These are phyloP conservation scores for Boehmeria nivea DNA, from an alignment of 306 rosid genomes.

Conservation along the genomic window DNA sequence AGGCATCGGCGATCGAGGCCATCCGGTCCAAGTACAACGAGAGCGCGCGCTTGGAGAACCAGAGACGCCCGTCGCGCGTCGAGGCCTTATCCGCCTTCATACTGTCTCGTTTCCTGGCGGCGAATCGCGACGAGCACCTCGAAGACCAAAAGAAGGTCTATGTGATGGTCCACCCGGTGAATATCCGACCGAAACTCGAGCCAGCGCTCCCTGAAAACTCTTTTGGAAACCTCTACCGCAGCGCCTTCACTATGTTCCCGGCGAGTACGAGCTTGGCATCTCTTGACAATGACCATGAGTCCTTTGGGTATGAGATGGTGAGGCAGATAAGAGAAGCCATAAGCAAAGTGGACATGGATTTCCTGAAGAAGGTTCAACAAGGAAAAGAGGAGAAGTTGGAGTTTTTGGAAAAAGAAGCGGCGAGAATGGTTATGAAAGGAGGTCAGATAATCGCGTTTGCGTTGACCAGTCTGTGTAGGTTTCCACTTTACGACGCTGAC, in stretches of 20 bases:
- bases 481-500: slow-evolving; percentile 30
- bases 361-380: not conserved
- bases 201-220: slow-evolving; percentile 4
- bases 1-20: slow-evolving; percentile 27
- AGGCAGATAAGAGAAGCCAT: slow-evolving; percentile 4
- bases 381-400: not conserved
- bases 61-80: slow-evolving; percentile 33
- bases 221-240: slow-evolving; percentile 13
- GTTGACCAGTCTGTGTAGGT: slow-evolving; percentile 25
- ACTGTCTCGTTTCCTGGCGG: slow-evolving; percentile 37
- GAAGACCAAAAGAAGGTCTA: not conserved
- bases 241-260: not conserved
- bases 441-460: not conserved
- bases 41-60: not conserved
- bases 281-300: too few species aligned
- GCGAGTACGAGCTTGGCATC: too few species aligned
- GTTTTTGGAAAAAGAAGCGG: too few species aligned
- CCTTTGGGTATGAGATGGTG: not conserved
- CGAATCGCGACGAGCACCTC: too few species aligned
- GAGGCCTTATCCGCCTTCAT: too few species aligned
- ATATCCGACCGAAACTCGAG: slow-evolving; percentile 8
- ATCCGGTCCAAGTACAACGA: slow-evolving; percentile 25
- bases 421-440: not conserved
- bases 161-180: slow-evolving; percentile 3
- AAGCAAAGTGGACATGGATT: slow-evolving; percentile 2